These are phyloP conservation scores for Phytophthora rubi DNA, from an alignment of 352 stramenopile species.

Conservation along the genomic window DNA sequence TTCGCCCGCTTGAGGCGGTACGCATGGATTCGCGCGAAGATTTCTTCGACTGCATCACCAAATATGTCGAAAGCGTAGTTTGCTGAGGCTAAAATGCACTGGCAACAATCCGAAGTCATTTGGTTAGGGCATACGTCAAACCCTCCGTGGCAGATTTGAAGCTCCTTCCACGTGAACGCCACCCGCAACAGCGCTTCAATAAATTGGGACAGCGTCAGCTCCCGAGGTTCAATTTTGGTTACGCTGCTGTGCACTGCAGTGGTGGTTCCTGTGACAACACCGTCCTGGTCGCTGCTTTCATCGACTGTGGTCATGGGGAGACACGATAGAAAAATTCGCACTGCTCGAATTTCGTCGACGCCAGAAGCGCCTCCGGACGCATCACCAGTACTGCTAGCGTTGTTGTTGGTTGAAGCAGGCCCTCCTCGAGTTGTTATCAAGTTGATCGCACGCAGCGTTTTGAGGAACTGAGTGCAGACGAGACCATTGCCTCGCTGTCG, in stretches of 20 bases:
- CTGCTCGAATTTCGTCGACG: conserved; percentile 57
- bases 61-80: conserved; percentile 55
- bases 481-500: conserved; percentile 24
- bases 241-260: neutral
- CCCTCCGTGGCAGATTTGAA: conserved; percentile 49
- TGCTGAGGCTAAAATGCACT: conserved; percentile 30
- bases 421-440: conserved; percentile 30
- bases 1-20: conserved; percentile 34
- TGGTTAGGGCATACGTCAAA: conserved; percentile 67
- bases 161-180: conserved; percentile 55
- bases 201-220: conserved; percentile 56
- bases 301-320: conserved; percentile 41
- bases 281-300: conserved; percentile 14
- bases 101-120: conserved; percentile 53
- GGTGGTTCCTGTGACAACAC: neutral
- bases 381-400: conserved; percentile 5
- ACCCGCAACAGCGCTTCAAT: conserved; percentile 59
- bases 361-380: conserved; percentile 10
- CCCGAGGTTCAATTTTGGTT: conserved; percentile 21
- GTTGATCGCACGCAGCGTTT: conserved; percentile 34
- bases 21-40: conserved; percentile 47
- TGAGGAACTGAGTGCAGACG: conserved; percentile 43
- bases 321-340: conserved; percentile 69
- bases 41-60: conserved; percentile 49
- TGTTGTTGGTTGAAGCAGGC: neutral